Conservation (phyloP, 2,329 filamentous ascomycete species). For the Meredithiella fracta region DNA sequence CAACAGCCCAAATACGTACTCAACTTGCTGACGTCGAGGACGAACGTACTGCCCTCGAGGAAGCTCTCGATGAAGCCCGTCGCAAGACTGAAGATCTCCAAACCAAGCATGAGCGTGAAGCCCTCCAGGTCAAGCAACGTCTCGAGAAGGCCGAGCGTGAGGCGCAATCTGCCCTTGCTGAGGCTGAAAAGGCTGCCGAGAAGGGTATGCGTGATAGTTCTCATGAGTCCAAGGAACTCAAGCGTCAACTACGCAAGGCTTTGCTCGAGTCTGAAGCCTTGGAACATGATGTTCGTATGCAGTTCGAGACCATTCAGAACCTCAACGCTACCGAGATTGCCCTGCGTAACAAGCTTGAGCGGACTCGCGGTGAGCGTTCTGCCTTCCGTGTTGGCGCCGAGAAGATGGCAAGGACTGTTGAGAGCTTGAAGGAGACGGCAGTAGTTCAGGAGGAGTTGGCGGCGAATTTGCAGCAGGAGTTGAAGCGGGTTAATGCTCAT, state of each 20-base stretch:
- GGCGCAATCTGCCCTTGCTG: conserved; percentile 23
- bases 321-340: conserved; percentile 40
- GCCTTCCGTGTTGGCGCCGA: conserved; percentile 37
- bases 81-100: conserved; percentile 33
- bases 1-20: conserved; percentile 32
- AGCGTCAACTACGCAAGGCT: conserved; percentile 42
- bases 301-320: conserved; percentile 46
- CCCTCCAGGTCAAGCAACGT: conserved; percentile 31
- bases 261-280: conserved; percentile 51
- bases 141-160: conserved; percentile 36
- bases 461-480: conserved; percentile 6
- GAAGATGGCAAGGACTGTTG: conserved; percentile 36
- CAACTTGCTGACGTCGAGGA: conserved; percentile 43
- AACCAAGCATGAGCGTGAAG: conserved; percentile 27
- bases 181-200: conserved; percentile 19
- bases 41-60: conserved; percentile 40
- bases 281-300: conserved; percentile 54
- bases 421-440: conserved; percentile 27
- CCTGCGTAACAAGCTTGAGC: conserved; percentile 51
- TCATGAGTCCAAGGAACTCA: conserved; percentile 42
- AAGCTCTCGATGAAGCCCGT: conserved; percentile 39
- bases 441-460: conserved; percentile 6
- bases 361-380: conserved; percentile 49
- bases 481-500: conserved; percentile 18
- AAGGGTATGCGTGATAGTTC: conserved; percentile 21